Evolutionary conservation across 495 filamentous ascomycete genomes (phyloP).

Genomic region (Corynascus novoguineensis): DNA sequence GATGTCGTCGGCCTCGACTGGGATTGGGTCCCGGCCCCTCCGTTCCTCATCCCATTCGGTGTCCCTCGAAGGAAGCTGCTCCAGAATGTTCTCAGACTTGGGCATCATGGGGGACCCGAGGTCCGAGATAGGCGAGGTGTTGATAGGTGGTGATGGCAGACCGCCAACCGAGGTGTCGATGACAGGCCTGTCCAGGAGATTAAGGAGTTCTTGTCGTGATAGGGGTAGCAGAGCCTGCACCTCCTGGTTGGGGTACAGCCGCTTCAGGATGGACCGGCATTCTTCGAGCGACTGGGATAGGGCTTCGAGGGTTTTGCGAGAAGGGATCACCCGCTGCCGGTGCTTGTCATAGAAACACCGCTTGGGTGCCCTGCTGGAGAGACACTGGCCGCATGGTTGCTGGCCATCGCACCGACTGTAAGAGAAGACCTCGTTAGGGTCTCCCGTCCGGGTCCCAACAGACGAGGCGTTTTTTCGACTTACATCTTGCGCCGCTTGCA

Average conservation of each 20-base stretch:
- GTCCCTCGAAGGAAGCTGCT: constrained; percentile 50
- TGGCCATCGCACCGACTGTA: constrained; percentile 51
- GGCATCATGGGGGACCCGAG: constrained; percentile 41
- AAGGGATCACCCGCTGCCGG: constrained; percentile 53
- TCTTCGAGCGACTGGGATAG: constrained; percentile 54
- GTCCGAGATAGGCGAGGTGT: constrained; percentile 38
- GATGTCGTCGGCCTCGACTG: constrained; percentile 72
- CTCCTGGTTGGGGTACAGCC: constrained; percentile 50
- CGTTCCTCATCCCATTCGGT: constrained; percentile 56
- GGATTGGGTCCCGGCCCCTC: constrained; percentile 52
- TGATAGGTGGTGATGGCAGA: constrained; percentile 41
- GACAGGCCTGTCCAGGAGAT: constrained; percentile 42
- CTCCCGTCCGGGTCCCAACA: not conserved
- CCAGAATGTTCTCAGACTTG: constrained; percentile 45
- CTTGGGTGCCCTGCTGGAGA: constrained; percentile 52
- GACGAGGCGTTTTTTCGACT: constrained; percentile 5
- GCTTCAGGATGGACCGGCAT: constrained; percentile 51
- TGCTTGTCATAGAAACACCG: constrained; percentile 57
- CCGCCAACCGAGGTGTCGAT: constrained; percentile 36
- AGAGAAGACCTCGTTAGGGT: constrained; percentile 23
- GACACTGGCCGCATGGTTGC: constrained; percentile 54
- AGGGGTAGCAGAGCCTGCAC: constrained; percentile 46
- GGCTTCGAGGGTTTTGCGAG: constrained; percentile 54
- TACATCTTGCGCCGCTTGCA: constrained; percentile 57
- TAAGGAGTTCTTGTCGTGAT: constrained; percentile 48